Conservation (phyloP, 2,329 filamentous ascomycete genomes). For the Alternaria alternata region DNA sequence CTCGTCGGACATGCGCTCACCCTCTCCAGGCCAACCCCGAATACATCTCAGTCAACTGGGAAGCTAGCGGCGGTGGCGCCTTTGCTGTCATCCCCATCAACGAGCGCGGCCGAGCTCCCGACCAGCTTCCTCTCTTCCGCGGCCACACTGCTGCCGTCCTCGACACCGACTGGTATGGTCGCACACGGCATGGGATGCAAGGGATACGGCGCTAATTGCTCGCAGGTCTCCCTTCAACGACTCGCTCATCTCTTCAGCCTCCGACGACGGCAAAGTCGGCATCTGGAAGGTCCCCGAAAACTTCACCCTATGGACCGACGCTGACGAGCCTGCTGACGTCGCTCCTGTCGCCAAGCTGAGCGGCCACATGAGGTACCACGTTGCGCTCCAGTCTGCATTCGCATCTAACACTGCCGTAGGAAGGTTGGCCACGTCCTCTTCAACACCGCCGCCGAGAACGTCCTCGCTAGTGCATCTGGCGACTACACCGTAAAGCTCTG, state of each 20-base stretch:
- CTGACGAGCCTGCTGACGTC: slow-evolving; percentile 83
- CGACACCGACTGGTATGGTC: slow-evolving; percentile 87
- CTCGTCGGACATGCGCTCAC: slow-evolving; percentile 39
- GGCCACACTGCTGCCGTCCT: slow-evolving; percentile 95
- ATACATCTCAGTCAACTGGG: slow-evolving; percentile 98
- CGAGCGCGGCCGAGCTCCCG: slow-evolving; percentile 89
- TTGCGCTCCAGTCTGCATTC: neutral
- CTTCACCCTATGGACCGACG: slow-evolving; percentile 84
- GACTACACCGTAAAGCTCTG: slow-evolving; percentile 96
- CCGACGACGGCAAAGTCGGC: slow-evolving; percentile 96
- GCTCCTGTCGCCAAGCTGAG: slow-evolving; percentile 80
- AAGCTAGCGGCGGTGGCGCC: slow-evolving; percentile 91
- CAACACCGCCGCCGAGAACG: slow-evolving; percentile 94
- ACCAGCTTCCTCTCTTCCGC: slow-evolving; percentile 92
- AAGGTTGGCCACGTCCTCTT: slow-evolving; percentile 98
- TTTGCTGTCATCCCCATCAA: slow-evolving; percentile 94
- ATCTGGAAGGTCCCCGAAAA: slow-evolving; percentile 92
- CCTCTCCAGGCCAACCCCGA: slow-evolving; percentile 82
- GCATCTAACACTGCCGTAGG: slow-evolving; percentile 58
- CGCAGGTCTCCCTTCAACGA: slow-evolving; percentile 95
- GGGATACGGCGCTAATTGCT: slow-evolving; percentile 23
- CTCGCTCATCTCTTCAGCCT: slow-evolving; percentile 87
- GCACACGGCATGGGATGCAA: neutral
- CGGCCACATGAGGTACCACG: slow-evolving; percentile 80
- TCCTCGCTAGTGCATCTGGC: slow-evolving; percentile 92